Base-by-base conservation (phyloP, 352 stramenopile genomes). In the Pythium grandisporangium region DNA sequence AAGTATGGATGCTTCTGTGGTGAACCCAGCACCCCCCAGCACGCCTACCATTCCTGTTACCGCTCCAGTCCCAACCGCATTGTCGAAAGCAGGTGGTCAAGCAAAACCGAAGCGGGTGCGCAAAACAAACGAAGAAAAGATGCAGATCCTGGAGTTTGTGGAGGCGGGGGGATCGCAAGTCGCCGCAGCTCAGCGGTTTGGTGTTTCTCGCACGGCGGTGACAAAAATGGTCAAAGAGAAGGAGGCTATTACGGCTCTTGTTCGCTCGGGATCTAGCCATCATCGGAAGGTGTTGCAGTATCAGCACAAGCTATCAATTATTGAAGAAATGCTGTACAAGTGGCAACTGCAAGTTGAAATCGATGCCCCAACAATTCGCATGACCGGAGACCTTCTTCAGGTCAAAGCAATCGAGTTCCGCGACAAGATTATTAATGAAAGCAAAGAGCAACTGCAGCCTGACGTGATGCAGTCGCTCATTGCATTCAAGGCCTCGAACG, bases 181-280 rank as follows among this genome's bases (percentile, higher is more conserved):
- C 24, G 72, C 75, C 7, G 75, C 79, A 3, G 73, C 79, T 0
- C 73, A 87, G 43, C 84, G 85, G 36, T 92, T 89, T 29, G 76
- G 76, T 11, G 71, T 92, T 16, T 92, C 79, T 1, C 67, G 79
- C 12, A 86, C 79, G 0, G 79, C 79, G 0, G 79, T 92, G 44
- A 92, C 79, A 1, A 92, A 89, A 42, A 89, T 92, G 71, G 72
- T 92, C 20, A 92, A 92, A 44, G 79, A 92, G 48, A 68, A 76
- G 7, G 67, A 73, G 5, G 75, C 75, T 5, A 89, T 89, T 38
- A 67, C 68, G 4, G 70, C 72, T 0, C 75, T 86, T 47, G 73
- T 77, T n/a, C 53, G 67, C 5, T 72, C 74, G 2, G 75, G 80
- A 45, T 83, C 57, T 41, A 84, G 65, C 12, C 85, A 70, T 45